Evolutionary conservation across 2,329 filamentous ascomycete genomes (phyloP).

Genomic region (Fusarium ambrosium): DNA sequence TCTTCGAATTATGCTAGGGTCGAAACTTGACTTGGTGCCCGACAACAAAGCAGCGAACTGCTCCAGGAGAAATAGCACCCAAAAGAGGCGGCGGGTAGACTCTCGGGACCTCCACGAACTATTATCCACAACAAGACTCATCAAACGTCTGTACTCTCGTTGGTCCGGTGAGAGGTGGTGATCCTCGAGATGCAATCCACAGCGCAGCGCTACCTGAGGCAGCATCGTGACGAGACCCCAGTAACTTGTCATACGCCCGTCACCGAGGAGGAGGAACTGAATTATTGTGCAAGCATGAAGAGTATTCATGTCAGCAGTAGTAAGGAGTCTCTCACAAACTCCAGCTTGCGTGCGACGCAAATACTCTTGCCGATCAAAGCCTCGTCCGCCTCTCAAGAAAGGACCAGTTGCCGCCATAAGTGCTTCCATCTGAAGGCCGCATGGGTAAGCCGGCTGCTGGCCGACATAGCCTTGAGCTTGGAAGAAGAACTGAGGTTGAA

Average conservation of each 20-base stretch:
- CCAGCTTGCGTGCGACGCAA: neutral
- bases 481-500: neutral
- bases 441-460: neutral
- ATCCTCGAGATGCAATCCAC: neutral
- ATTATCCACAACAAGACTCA: neutral
- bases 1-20: neutral
- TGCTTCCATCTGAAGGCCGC: neutral
- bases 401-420: neutral
- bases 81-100: neutral
- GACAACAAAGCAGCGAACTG: neutral
- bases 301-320: neutral
- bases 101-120: neutral
- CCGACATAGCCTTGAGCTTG: neutral
- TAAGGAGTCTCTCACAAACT: neutral
- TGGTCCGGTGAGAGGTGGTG: neutral
- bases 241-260: neutral
- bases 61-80: neutral
- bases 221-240: neutral
- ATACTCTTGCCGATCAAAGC: neutral
- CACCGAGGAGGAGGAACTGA: neutral
- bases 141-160: neutral
- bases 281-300: neutral
- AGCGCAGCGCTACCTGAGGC: neutral
- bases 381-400: neutral
- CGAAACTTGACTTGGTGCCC: neutral